These are phyloP conservation scores for Solanum megistacrolobum DNA, from an alignment of 257 asterid genomes.

Conservation along the genomic window DNA sequence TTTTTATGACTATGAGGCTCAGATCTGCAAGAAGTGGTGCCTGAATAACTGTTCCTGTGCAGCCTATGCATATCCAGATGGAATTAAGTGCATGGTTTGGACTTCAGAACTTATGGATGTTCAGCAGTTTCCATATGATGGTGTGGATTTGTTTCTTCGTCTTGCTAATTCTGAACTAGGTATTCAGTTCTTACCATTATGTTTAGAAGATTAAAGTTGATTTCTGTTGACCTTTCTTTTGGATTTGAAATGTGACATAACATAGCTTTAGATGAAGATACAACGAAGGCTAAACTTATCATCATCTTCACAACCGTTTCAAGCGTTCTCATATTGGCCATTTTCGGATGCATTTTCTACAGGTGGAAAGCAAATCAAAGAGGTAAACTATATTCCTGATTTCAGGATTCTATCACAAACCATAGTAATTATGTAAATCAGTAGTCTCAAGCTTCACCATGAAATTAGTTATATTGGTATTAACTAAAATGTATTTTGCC, in stretches of 20 bases:
- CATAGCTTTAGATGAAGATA: neutral
- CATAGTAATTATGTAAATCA: neutral
- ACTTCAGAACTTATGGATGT: neutral
- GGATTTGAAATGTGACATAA: neutral
- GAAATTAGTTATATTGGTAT: neutral
- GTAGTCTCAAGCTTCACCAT: neutral
- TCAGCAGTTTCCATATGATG: neutral
- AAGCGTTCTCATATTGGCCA: neutral
- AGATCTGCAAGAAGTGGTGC: neutral
- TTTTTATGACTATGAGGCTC: neutral
- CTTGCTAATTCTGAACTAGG: neutral
- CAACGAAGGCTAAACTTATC: neutral
- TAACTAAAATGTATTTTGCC: neutral
- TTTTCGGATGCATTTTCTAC: neutral
- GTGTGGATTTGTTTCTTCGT: neutral
- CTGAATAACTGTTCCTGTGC: neutral
- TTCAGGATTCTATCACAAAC: neutral
- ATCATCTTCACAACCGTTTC: neutral
- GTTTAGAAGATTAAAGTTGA: neutral
- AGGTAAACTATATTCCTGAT: neutral
- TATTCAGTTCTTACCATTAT: neutral
- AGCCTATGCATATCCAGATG: neutral
- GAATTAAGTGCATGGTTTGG: neutral
- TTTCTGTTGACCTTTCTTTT: neutral
- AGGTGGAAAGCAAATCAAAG: neutral